Conservation (phyloP, 192 early-diverging fungal genomes). For the Coemansia sp. region DNA sequence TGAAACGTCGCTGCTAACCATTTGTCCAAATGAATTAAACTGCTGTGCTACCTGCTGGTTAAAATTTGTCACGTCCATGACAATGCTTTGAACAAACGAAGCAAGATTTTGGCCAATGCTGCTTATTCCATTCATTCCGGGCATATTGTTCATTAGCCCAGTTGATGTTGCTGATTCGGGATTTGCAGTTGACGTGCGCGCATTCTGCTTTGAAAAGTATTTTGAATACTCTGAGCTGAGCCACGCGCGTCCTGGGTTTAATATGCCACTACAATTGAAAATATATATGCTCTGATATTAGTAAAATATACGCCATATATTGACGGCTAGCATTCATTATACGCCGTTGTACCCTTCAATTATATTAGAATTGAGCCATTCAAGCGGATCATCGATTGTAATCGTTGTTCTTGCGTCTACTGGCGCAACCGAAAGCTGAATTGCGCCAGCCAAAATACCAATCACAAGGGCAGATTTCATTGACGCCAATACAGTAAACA, state of each 20-base stretch:
- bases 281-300: no score
- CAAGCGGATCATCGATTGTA: background rate
- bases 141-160: background rate
- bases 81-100: conserved; percentile 5
- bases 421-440: background rate
- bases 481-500: background rate
- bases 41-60: conserved; percentile 12
- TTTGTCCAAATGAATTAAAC: background rate
- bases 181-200: background rate
- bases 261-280: background rate
- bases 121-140: conserved; percentile 3
- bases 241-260: conserved; percentile 1
- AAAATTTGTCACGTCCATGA: conserved; percentile 1
- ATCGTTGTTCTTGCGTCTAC: background rate
- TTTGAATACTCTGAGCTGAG: conserved; percentile 3
- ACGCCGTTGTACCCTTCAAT: background rate
- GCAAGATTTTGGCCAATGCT: background rate
- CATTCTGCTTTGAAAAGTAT: background rate
- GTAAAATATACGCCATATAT: no score
- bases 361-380: conserved; percentile 4
- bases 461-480: background rate
- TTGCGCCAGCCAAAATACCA: background rate
- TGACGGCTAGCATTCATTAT: no score
- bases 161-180: background rate
- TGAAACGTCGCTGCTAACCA: conserved; percentile 7